Conservation (phyloP, 495 filamentous ascomycete genomes). For the Daldinia bambusicola region DNA sequence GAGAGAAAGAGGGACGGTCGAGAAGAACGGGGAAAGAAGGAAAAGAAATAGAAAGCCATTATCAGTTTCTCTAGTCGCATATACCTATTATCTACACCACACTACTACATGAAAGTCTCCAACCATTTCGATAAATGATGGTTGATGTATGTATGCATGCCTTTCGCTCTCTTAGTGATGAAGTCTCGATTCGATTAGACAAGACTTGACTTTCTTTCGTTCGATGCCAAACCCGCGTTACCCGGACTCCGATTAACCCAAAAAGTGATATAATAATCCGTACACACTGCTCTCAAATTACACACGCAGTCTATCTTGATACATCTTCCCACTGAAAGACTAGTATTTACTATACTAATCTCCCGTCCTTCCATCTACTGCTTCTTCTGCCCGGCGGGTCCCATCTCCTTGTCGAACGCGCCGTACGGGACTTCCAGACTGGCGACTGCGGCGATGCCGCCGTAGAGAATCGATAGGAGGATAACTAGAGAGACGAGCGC, state of each 20-base stretch:
- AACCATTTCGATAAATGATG: conserved; percentile 30
- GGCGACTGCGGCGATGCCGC: conserved; percentile 76
- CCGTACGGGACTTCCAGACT: conserved; percentile 90
- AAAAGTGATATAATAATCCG: conserved; percentile 37
- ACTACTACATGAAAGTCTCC: conserved; percentile 30
- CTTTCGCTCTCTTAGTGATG: not conserved
- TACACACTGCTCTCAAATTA: conserved; percentile 38
- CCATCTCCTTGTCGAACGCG: conserved; percentile 96
- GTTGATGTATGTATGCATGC: not conserved
- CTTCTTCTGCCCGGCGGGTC: conserved; percentile 86
- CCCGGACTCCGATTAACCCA: conserved; percentile 45
- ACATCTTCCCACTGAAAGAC: conserved; percentile 4
- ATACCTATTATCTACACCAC: conserved; percentile 38
- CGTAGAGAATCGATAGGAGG: conserved; percentile 77
- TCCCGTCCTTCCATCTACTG: conserved; percentile 60
- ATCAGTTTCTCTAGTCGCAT: conserved; percentile 32
- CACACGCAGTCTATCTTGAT: conserved; percentile 23
- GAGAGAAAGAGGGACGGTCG: not conserved
- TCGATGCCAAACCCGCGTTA: conserved; percentile 37
- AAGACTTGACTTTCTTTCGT: conserved; percentile 27
- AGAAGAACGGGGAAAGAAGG: conserved; percentile 1
- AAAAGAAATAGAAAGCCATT: conserved; percentile 18
- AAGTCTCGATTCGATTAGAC: conserved; percentile 7
- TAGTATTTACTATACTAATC: not conserved
- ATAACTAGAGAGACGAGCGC: conserved; percentile 69